These are phyloP conservation scores for Schizochytrium sp. DNA, from an alignment of 108 stramenopile species.

Conservation along the genomic window DNA sequence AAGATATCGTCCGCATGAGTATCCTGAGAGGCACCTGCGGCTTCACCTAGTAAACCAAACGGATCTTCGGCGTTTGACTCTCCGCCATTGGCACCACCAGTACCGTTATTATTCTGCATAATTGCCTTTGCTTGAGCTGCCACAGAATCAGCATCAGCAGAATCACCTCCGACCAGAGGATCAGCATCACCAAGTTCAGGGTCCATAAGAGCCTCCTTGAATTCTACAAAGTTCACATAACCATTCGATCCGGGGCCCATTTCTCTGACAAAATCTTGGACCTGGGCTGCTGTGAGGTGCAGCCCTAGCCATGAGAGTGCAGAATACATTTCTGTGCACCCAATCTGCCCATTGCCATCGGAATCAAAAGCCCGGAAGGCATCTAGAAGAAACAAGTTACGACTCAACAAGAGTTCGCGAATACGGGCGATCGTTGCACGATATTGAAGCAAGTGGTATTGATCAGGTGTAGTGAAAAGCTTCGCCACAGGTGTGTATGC, in stretches of 20 bases:
- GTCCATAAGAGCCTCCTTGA: conserved; percentile 74
- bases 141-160: conserved; percentile 23
- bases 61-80: not conserved
- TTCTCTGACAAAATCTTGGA: conserved; percentile 73
- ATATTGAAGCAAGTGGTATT: conserved; percentile 93
- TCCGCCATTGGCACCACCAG: not conserved
- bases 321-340: conserved; percentile 76
- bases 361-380: conserved; percentile 78
- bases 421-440: conserved; percentile 91
- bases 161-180: conserved; percentile 44
- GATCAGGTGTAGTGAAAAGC: conserved; percentile 91
- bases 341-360: conserved; percentile 70
- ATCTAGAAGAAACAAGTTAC: conserved; percentile 86
- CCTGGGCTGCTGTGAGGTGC: conserved; percentile 70
- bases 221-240: conserved; percentile 72
- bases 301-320: conserved; percentile 74
- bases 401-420: conserved; percentile 86
- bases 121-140: conserved; percentile 50
- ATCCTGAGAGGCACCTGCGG: not conserved
- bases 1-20: conserved; percentile 32
- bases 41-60: conserved; percentile 16
- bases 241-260: conserved; percentile 70
- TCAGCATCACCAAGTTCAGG: conserved; percentile 65
- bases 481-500: conserved; percentile 89
- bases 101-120: not conserved